Conservation (phyloP, 495 filamentous ascomycete genomes). For the Neurospora sp. region DNA sequence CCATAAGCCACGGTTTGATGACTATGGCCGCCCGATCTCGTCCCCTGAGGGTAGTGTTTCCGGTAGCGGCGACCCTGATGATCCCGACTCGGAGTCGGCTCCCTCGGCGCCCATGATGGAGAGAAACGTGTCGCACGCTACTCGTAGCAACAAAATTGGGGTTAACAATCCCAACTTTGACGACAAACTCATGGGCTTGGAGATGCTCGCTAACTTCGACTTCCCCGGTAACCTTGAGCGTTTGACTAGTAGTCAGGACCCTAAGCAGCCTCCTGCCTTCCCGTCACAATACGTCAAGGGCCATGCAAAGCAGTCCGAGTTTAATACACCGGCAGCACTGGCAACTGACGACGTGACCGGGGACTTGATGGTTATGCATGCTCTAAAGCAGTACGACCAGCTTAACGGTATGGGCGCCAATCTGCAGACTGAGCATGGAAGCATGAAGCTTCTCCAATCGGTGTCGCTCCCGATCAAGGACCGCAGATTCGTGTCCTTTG, state of each 20-base stretch:
- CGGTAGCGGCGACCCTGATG: constrained; percentile 35
- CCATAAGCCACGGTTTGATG: constrained; percentile 37
- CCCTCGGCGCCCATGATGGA: constrained; percentile 58
- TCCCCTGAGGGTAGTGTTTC: constrained; percentile 45
- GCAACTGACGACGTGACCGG: constrained; percentile 48
- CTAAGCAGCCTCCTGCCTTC: constrained; percentile 54
- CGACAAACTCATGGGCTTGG: constrained; percentile 43
- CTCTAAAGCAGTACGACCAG: constrained; percentile 33
- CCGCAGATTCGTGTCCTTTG: constrained; percentile 28
- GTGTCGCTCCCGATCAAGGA: constrained; percentile 27
- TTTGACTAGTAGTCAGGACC: constrained; percentile 29
- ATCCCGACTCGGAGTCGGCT: constrained; percentile 33
- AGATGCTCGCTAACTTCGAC: constrained; percentile 53
- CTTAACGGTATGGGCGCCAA: constrained; percentile 33
- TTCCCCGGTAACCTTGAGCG: constrained; percentile 46
- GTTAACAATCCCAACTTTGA: constrained; percentile 45
- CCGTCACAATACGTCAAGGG: constrained; percentile 40
- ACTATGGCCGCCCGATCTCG: constrained; percentile 32
- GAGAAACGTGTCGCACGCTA: constrained; percentile 61
- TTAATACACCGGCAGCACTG: constrained; percentile 39
- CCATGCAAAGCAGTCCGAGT: constrained; percentile 31
- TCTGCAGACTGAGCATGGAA: constrained; percentile 32
- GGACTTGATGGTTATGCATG: constrained; percentile 49
- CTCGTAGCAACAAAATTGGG: constrained; percentile 56
- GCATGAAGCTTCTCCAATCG: constrained; percentile 34